These are phyloP conservation scores for Talaromyces ruber DNA, from an alignment of 495 filamentous ascomycete genomes.

Conservation along the genomic window DNA sequence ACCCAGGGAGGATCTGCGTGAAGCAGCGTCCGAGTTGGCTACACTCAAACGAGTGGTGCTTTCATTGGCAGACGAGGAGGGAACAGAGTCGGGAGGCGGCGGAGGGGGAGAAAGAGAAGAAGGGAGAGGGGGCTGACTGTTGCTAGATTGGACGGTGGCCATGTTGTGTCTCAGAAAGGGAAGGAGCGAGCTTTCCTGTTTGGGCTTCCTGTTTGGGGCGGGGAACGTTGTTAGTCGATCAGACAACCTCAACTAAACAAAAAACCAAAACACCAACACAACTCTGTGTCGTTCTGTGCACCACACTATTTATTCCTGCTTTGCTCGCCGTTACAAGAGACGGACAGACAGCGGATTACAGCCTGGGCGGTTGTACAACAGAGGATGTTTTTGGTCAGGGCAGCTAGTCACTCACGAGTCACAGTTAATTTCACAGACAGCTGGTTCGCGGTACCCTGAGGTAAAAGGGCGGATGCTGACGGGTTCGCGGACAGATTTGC, in stretches of 20 bases:
- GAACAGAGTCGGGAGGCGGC: conserved; percentile 5
- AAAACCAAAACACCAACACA: background rate
- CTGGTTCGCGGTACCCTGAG: background rate
- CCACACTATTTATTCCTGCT: background rate
- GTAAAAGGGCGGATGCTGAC: background rate
- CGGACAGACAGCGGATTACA: background rate
- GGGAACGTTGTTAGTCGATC: background rate
- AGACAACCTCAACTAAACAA: background rate
- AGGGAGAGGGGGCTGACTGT: conserved; percentile 9
- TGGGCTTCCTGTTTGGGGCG: background rate
- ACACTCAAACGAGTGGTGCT: conserved; percentile 9
- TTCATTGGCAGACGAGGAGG: conserved; percentile 13
- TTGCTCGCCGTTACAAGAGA: background rate
- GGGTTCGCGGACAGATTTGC: background rate
- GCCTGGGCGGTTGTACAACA: background rate
- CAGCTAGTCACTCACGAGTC: background rate
- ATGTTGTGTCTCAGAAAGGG: conserved; percentile 9
- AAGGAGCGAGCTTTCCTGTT: conserved; percentile 5
- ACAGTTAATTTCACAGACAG: background rate
- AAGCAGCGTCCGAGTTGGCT: conserved; percentile 1
- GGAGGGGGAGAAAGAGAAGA: conserved; percentile 5
- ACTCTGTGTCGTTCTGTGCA: background rate
- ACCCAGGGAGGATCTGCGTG: conserved; percentile 36
- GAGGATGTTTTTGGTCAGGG: background rate
- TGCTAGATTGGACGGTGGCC: conserved; percentile 17